Evolutionary conservation across 495 filamentous ascomycete species (phyloP).

Genomic region (Chlorociboria aeruginascens): DNA sequence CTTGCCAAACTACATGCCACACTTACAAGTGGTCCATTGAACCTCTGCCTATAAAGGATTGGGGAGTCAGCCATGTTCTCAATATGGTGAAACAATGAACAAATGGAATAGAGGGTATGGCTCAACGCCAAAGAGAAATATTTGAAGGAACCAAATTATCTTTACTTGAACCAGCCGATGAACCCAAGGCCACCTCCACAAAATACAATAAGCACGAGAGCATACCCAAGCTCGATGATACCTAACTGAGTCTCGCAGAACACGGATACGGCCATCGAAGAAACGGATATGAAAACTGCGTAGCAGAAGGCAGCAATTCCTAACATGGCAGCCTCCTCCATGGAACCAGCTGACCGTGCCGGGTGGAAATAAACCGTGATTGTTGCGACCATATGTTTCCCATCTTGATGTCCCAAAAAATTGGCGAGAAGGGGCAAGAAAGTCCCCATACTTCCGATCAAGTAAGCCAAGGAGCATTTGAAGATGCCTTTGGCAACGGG

Average conservation of each 20-base stretch:
- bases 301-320: constrained; percentile 74
- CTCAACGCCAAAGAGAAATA: no score
- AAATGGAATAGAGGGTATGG: no score
- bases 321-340: constrained; percentile 80
- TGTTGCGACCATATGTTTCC: constrained; percentile 91
- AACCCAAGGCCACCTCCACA: constrained; percentile 83
- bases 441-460: constrained; percentile 78
- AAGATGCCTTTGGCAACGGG: constrained; percentile 59
- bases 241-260: constrained; percentile 56
- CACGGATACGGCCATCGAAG: constrained; percentile 77
- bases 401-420: constrained; percentile 74
- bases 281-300: constrained; percentile 65
- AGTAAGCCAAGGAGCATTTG: constrained; percentile 89
- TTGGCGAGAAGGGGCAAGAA: constrained; percentile 63
- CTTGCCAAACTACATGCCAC: constrained; percentile 82
- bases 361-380: constrained; percentile 95
- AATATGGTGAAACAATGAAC: no score
- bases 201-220: constrained; percentile 73
- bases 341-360: constrained; percentile 78
- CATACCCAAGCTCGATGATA: constrained; percentile 52
- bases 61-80: no score
- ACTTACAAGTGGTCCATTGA: constrained; percentile 78
- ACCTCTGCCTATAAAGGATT: constrained; percentile 36
- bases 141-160: no score
- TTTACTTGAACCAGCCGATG: constrained; percentile 74